A percentile compares a stretch with the other conserved stretches of the same genome.
Evolutionary conservation across 352 stramenopile species (phyloP).

Genomic region (Albugo laibachii): DNA sequence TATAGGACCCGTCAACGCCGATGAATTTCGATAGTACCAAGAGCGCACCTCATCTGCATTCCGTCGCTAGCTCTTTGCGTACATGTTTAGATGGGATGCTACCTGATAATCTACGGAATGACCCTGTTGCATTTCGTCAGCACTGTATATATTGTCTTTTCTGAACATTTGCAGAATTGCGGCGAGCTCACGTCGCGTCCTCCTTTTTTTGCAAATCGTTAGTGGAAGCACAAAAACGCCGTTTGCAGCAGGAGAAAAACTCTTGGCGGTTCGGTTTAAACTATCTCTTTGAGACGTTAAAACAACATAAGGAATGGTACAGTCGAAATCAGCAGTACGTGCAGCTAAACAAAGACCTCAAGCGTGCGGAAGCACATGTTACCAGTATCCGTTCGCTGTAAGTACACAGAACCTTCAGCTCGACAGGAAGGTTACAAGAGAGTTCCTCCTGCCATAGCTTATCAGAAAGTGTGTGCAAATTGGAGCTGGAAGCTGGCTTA

Average conservation of each 20-base stretch:
- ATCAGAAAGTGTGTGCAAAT: conserved; percentile 63
- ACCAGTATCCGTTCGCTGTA: conserved; percentile 30
- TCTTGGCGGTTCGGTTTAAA: conserved; percentile 77
- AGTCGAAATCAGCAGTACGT: conserved; percentile 77
- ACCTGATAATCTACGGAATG: conserved; percentile 65
- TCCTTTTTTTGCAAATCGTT: not conserved
- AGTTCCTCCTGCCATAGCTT: conserved; percentile 7
- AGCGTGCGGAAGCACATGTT: conserved; percentile 60
- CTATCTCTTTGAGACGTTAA: conserved; percentile 78
- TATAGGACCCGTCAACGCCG: too few species aligned
- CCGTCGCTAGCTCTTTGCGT: conserved; percentile 56
- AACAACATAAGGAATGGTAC: conserved; percentile 80
- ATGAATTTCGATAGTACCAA: conserved; percentile 13
- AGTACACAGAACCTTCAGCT: not conserved
- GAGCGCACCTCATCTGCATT: conserved; percentile 62
- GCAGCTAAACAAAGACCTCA: conserved; percentile 65
- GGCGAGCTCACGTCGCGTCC: not conserved
- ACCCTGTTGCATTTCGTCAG: conserved; percentile 42
- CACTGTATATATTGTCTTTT: conserved; percentile 22
- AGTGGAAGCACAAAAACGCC: conserved; percentile 58
- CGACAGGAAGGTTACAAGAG: not conserved
- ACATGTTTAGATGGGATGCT: conserved; percentile 74
- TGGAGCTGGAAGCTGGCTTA: conserved; percentile 62
- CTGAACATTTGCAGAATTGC: not conserved
- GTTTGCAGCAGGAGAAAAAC: conserved; percentile 66